Percentiles rank a stretch among this genome's conserved stretches.
phyloP scores from a whole-genome alignment of 2,329 filamentous ascomycete genomes.

The Penicillium sp. region DNA sequence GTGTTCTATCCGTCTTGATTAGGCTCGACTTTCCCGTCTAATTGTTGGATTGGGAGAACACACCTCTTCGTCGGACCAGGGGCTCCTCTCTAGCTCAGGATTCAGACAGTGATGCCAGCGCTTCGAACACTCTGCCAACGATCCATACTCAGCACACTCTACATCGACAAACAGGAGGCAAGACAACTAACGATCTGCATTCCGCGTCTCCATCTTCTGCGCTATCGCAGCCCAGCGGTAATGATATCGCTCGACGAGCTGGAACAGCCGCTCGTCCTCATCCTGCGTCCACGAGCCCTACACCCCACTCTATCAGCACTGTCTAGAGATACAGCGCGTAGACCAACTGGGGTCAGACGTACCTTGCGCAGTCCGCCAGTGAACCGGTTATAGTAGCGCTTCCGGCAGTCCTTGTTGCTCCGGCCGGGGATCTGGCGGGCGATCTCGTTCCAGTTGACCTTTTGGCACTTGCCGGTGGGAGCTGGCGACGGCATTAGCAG shows the following conservation, averaged over 20 bases:
- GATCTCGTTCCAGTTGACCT: constrained; percentile 22
- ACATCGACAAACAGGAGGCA: neutral
- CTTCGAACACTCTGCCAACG: constrained; percentile 15
- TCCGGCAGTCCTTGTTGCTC: constrained; percentile 21
- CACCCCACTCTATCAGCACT: neutral
- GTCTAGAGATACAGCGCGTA: too few relatives aligned
- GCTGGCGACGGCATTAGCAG: neutral
- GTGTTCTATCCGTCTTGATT: neutral
- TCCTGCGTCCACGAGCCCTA: constrained; percentile 20
- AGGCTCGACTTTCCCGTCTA: too few relatives aligned
- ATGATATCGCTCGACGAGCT: constrained; percentile 15
- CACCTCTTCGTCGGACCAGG: constrained; percentile 17
- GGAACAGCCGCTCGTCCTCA: constrained; percentile 13
- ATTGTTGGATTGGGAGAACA: neutral
- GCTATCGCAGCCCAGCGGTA: constrained; percentile 18
- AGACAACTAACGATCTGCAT: constrained; percentile 14
- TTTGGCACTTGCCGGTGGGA: constrained; percentile 17
- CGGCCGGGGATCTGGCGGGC: constrained; percentile 20
- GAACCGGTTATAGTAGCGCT: constrained; percentile 19
- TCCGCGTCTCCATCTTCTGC: constrained; percentile 20
- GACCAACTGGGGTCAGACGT: neutral
- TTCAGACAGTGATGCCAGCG: constrained; percentile 22
- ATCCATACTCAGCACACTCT: neutral
- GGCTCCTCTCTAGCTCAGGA: constrained; percentile 18
- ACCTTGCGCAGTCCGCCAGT: constrained; percentile 18